Conservation (phyloP, 768 basidiomycete genomes). For the Lactarius sanguifluus region DNA sequence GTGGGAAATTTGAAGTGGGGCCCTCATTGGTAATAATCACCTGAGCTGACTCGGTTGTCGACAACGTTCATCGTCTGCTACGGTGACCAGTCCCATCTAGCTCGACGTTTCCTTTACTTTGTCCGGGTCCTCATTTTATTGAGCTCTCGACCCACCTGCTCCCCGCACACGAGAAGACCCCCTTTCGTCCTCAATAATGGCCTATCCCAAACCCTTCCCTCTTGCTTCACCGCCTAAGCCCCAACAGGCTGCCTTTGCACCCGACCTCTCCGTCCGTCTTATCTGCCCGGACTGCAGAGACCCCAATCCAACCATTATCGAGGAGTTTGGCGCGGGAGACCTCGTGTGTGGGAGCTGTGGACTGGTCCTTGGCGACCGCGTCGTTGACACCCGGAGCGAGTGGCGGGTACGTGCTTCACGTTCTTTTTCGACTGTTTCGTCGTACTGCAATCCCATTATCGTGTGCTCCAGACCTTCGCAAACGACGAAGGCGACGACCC, state of each 20-base stretch:
- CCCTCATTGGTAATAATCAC: background rate
- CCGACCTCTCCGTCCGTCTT: conserved; percentile 83
- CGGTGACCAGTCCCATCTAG: background rate
- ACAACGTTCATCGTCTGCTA: conserved; percentile 4
- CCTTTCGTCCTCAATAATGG: conserved; percentile 19
- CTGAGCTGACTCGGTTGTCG: background rate
- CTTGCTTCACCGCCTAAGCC: conserved; percentile 60
- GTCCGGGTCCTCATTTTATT: background rate
- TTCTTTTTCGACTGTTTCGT: conserved; percentile 20
- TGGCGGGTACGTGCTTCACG: conserved; percentile 71
- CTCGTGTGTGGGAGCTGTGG: conserved; percentile 94
- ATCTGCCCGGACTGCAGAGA: conserved; percentile 96
- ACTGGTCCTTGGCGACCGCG: conserved; percentile 90
- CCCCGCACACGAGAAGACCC: conserved; percentile 12
- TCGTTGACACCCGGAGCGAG: conserved; percentile 98
- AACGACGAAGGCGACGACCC: conserved; percentile 99
- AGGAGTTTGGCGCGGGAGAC: conserved; percentile 97
- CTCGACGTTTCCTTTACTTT: background rate
- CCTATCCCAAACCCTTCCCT: conserved; percentile 62
- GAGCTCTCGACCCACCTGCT: background rate
- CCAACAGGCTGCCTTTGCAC: conserved; percentile 66
- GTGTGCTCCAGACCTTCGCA: conserved; percentile 80
- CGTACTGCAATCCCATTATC: conserved; percentile 28
- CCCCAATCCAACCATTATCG: conserved; percentile 90
- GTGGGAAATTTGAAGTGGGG: background rate